Base-by-base conservation (phyloP, 495 filamentous ascomycete genomes). In the Elaphomyces granulatus region DNA sequence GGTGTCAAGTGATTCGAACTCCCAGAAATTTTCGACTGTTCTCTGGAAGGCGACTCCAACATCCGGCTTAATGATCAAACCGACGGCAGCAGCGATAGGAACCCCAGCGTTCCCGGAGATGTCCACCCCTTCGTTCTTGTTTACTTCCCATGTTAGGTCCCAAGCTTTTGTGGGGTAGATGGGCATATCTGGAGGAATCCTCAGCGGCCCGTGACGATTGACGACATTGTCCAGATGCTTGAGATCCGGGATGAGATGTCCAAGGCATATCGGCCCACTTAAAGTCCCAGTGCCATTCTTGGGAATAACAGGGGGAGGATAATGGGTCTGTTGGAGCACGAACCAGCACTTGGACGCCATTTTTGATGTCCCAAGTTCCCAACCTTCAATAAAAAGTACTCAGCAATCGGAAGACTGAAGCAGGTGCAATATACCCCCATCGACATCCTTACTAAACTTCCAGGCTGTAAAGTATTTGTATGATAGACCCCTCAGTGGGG, bases 331-430 rank as follows among this genome's bases (percentile, higher is more conserved):
- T 8, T 6, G 8, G 2, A 38, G 15, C 6, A 16, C 17, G 15
- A 38, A 38, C 36, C 36, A 38, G 36, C 36, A 38, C 20, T 28
- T 38, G n/a, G n/a, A n/a, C n/a, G n/a, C n/a, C n/a, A n/a, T n/a
- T n/a, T n/a, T n/a, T n/a, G n/a, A n/a, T n/a, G n/a, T n/a, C n/a
- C n/a, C n/a, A n/a, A n/a, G n/a, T n/a, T n/a, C n/a, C n/a, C n/a
- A n/a, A n/a, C n/a, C n/a, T n/a, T n/a, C n/a, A n/a, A n/a, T n/a
- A n/a, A n/a, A n/a, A n/a, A n/a, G n/a, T n/a, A n/a, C n/a, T n/a
- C n/a, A n/a, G n/a, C n/a, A n/a, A n/a, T n/a, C n/a, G n/a, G n/a
- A n/a, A n/a, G n/a, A n/a, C n/a, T n/a, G n/a, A n/a, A n/a, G n/a
- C n/a, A n/a, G n/a, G n/a, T n/a, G n/a, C n/a, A n/a, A n/a, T n/a